A percentile compares a stretch with the other conserved stretches of the same genome.
These are phyloP conservation scores for Termitomyces sp. DNA, from an alignment of 768 basidiomycete genomes.

Conservation along the genomic window DNA sequence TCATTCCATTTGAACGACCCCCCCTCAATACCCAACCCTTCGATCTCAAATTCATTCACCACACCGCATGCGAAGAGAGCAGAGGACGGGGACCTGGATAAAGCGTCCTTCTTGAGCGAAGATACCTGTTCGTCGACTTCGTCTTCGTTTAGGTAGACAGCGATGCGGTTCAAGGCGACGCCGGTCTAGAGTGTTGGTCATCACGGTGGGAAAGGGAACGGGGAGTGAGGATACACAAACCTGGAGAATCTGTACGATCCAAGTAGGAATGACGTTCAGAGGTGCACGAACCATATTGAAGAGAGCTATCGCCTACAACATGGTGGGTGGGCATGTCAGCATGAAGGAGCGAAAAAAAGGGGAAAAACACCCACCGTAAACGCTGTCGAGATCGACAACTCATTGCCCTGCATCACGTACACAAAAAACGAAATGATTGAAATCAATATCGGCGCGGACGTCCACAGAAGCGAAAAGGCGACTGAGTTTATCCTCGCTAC, in stretches of 20 bases:
- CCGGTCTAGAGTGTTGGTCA: conserved; percentile 32
- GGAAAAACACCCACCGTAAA: conserved; percentile 57
- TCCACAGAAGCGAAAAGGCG: conserved; percentile 70
- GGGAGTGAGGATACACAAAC: conserved; percentile 16
- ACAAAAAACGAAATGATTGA: conserved; percentile 76
- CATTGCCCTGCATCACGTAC: conserved; percentile 65
- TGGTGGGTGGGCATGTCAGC: neutral
- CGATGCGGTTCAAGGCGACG: conserved; percentile 63
- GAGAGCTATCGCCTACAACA: conserved; percentile 59
- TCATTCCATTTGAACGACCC: conserved; percentile 63
- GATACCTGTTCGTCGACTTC: conserved; percentile 68
- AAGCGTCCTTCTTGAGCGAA: conserved; percentile 41
- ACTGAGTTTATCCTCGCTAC: conserved; percentile 63
- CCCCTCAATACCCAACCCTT: conserved; percentile 50
- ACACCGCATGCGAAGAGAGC: no score
- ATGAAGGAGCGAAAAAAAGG: neutral
- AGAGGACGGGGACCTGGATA: conserved; percentile 14
- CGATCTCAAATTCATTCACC: conserved; percentile 21
- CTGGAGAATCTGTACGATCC: conserved; percentile 74
- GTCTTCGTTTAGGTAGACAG: conserved; percentile 62
- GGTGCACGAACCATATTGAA: conserved; percentile 83
- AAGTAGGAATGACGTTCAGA: conserved; percentile 74
- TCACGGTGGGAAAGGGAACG: neutral
- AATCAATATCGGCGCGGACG: conserved; percentile 69
- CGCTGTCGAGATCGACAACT: conserved; percentile 73